These are phyloP conservation scores for Phylloporus sp. DNA, from an alignment of 768 basidiomycete genomes.

Conservation along the genomic window DNA sequence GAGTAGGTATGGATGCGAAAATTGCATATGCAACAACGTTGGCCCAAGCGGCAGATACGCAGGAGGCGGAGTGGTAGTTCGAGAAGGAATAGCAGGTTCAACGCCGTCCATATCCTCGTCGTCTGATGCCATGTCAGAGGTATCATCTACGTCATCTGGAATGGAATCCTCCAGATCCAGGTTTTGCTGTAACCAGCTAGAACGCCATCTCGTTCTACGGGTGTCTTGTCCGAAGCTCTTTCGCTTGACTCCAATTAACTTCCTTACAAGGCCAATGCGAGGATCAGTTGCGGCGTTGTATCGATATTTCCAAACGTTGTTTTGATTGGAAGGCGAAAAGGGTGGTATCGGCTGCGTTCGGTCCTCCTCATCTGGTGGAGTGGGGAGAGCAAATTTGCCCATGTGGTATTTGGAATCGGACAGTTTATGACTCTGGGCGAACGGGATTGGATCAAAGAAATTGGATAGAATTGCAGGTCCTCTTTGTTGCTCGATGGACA, in stretches of 20 bases:
- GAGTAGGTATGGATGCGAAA: slow-evolving; percentile 60
- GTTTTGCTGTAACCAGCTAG: slow-evolving; percentile 43
- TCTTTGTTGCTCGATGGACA: slow-evolving; percentile 30
- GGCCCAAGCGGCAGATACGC: slow-evolving; percentile 69
- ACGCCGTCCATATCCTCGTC: slow-evolving; percentile 35
- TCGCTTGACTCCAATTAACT: slow-evolving; percentile 67
- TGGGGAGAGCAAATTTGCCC: slow-evolving; percentile 71
- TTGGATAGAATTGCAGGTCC: slow-evolving; percentile 18
- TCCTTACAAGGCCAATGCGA: slow-evolving; percentile 60
- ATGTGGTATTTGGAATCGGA: slow-evolving; percentile 68
- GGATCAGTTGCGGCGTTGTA: slow-evolving; percentile 69
- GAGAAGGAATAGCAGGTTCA: slow-evolving; percentile 31
- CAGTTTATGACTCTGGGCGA: slow-evolving; percentile 54
- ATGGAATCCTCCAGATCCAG: slow-evolving; percentile 41
- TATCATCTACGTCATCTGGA: slow-evolving; percentile 34
- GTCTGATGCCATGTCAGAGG: slow-evolving; percentile 38
- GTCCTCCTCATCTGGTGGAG: slow-evolving; percentile 52
- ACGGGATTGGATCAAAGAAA: slow-evolving; percentile 71
- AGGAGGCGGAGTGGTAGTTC: slow-evolving; percentile 67
- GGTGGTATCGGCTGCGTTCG: slow-evolving; percentile 25
- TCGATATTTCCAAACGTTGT: slow-evolving; percentile 42
- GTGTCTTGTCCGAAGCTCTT: slow-evolving; percentile 42
- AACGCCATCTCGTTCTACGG: slow-evolving; percentile 33
- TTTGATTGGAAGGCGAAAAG: slow-evolving; percentile 14
- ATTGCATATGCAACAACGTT: slow-evolving; percentile 59